Evolutionary conservation across 208 protist species (phyloP), one percentile per base, ranked within the genome.

Genomic region (Acanthamoeba divionensis): DNA sequence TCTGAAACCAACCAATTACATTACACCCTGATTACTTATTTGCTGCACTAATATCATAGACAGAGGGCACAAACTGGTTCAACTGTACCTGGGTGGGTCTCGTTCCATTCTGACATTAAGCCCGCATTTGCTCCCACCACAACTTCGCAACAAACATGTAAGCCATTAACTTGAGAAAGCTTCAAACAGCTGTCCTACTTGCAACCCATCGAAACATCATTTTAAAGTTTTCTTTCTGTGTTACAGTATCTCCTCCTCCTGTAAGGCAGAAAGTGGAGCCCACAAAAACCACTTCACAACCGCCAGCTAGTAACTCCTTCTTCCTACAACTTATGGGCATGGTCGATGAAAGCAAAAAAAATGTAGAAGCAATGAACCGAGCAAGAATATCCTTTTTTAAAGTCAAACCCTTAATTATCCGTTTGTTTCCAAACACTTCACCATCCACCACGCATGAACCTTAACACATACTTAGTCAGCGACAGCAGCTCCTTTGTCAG

Each of bases 321-420:
- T 80, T 80, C 69, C 69, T 80, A 2, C 69, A 80, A 50, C 69
- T 80, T 15, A 80, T 80, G 69, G 69, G 69, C 2, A 24, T 80
- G 36, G 36, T 41, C 36, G 36, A 41, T 41, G 36, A 41, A 41
- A 41, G 36, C 36, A 41, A 41, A 41, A 41, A 41, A 41, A 41
- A 41, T 41, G 36, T 41, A 41, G 36, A 41, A 41, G 36, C 36
- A 41, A 41, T 41, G 36, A 41, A 41, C 36, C 1, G 36, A 5
- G 36, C 36, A 41, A 41, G 36, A 41, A 41, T 41, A 41, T 41
- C 36, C 36, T 41, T 41, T n/a, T n/a, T 41, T 5, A 41, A 41
- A 1, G 36, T 41, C 36, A 41, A 41, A 41, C 5, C 36, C 36
- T 41, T 41, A n/a, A n/a, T n/a, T n/a, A 41, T 5, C 36, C 36